Evolutionary conservation across 2,329 filamentous ascomycete species (phyloP).

Genomic region (Pezizomycotina sp.): DNA sequence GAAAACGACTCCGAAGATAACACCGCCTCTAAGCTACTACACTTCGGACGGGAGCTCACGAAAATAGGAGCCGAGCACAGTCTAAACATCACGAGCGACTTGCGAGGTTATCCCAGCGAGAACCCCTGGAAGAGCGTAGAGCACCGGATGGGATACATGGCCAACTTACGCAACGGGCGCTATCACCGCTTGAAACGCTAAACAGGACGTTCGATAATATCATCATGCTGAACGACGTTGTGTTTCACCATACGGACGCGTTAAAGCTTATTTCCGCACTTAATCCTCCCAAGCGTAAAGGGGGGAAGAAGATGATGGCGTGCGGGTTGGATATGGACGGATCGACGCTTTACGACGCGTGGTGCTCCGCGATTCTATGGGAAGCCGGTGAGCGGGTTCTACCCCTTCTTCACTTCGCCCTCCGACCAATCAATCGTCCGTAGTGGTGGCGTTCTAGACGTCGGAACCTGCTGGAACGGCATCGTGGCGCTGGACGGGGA

Average conservation of each 20-base stretch:
- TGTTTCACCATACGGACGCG: constrained; percentile 12
- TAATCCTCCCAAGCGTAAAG: no score
- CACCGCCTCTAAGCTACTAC: constrained; percentile 11
- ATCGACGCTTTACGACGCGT: constrained; percentile 12
- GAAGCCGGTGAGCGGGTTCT: constrained; percentile 9
- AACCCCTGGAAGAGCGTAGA: constrained; percentile 12
- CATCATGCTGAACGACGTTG: constrained; percentile 14
- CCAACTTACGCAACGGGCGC: constrained; percentile 13
- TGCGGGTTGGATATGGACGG: constrained; percentile 14
- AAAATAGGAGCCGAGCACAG: constrained; percentile 7
- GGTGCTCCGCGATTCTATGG: constrained; percentile 15
- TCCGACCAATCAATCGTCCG: constrained; percentile 5
- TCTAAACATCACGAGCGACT: constrained; percentile 11
- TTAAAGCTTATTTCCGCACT: constrained; percentile 10
- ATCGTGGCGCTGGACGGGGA: constrained; percentile 13
- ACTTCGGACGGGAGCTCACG: constrained; percentile 11
- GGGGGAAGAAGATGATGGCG: constrained; percentile 11
- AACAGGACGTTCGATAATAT: constrained; percentile 6
- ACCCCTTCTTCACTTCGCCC: constrained; percentile 11
- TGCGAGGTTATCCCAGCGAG: constrained; percentile 11
- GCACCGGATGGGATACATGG: constrained; percentile 17
- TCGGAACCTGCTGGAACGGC: constrained; percentile 18
- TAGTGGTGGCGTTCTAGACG: constrained; percentile 7
- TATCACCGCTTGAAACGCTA: constrained; percentile 12
- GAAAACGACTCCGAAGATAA: constrained; percentile 19